Evolutionary conservation across 257 asterid genomes (phyloP), one percentile per base, ranked within the genome.

Genomic region (Gynochthodes officinalis): DNA sequence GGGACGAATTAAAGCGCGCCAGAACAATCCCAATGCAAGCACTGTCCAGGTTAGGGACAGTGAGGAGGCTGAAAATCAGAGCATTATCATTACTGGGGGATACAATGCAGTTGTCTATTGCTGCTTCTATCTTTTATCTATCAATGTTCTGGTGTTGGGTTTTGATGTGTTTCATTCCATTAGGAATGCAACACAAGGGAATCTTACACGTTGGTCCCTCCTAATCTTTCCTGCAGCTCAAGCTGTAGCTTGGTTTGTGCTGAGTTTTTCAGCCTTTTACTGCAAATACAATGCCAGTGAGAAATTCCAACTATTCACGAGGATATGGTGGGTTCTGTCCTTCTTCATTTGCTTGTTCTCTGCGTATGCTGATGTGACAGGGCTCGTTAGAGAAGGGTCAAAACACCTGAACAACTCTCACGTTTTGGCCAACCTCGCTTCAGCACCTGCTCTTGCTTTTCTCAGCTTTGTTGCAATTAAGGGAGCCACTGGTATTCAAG

Each of bases 241-340:
- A 82, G 58, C 86, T 75, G 73, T 86, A 63, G 83, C 96, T 67
- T 93, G 97, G 97, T 76, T 83, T 81, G 96, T 85, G 60, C 84
- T 93, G 62, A 85, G 96, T 83, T 88, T 89, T 75, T 78, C 87
- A 13, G 83, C 82, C 39, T 86, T 90, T 83, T 76, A 89, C 70
- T 83, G 90, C 27, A 87, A 83, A 71, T 81, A 73, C 71, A 86
- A 85, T 73, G 81, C 73, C 61, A 61, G 67, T 48, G 92, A 82
- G 79, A 90, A 78, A 69, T 88, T 87, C 52, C 90, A 89, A 0
- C 49, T 86, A 71, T 70, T 93, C 75, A 73, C 82, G 76, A 90
- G 98, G 77, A 78, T 88, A 65, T 93, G 98, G 98, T 93, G 97
- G 98, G 67, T 82, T 68, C 84, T 84, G 21, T 89, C 97, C 30